phyloP scores from a whole-genome alignment of 2,329 filamentous ascomycete genomes.

The Coleophoma cylindrospora region DNA sequence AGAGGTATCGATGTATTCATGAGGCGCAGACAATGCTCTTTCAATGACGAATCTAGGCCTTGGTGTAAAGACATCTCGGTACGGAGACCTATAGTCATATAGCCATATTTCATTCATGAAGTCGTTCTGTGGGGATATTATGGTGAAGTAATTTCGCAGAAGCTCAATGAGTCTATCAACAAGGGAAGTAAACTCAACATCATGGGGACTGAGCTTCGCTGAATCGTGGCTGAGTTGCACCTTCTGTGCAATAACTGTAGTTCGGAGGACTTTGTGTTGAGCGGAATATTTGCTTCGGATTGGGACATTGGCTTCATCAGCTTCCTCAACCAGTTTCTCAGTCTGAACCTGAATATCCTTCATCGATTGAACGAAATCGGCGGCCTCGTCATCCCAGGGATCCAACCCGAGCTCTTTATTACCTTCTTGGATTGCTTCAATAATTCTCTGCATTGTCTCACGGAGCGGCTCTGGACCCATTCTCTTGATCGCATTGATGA shows the following conservation, averaged over 20 bases:
- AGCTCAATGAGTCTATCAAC: slow-evolving; percentile 51
- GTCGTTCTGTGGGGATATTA: slow-evolving; percentile 35
- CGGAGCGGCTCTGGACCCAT: slow-evolving; percentile 47
- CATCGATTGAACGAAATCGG: slow-evolving; percentile 14
- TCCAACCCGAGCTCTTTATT: slow-evolving; percentile 16
- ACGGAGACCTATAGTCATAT: slow-evolving; percentile 66
- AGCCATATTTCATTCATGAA: slow-evolving; percentile 70
- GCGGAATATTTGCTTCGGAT: slow-evolving; percentile 73
- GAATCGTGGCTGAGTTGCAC: slow-evolving; percentile 75
- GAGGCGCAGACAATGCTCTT: slow-evolving; percentile 64
- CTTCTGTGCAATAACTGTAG: slow-evolving; percentile 76
- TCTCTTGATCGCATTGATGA: slow-evolving; percentile 47
- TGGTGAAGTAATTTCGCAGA: slow-evolving; percentile 41
- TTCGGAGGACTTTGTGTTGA: slow-evolving; percentile 64
- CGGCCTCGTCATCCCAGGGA: slow-evolving; percentile 22
- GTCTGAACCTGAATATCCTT: slow-evolving; percentile 37
- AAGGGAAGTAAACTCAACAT: slow-evolving; percentile 64
- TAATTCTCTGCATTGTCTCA: slow-evolving; percentile 36
- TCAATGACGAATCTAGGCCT: slow-evolving; percentile 67
- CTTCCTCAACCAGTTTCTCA: slow-evolving; percentile 37
- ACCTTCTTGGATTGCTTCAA: slow-evolving; percentile 22
- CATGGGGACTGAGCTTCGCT: slow-evolving; percentile 63
- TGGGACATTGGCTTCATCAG: slow-evolving; percentile 38
- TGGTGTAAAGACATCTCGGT: slow-evolving; percentile 70
- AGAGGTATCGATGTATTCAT: slow-evolving; percentile 62